A percentile compares a stretch with the other conserved stretches of the same genome.
Conservation (phyloP, 805 yeast species). For the Starmerella khaoyaiensis region DNA sequence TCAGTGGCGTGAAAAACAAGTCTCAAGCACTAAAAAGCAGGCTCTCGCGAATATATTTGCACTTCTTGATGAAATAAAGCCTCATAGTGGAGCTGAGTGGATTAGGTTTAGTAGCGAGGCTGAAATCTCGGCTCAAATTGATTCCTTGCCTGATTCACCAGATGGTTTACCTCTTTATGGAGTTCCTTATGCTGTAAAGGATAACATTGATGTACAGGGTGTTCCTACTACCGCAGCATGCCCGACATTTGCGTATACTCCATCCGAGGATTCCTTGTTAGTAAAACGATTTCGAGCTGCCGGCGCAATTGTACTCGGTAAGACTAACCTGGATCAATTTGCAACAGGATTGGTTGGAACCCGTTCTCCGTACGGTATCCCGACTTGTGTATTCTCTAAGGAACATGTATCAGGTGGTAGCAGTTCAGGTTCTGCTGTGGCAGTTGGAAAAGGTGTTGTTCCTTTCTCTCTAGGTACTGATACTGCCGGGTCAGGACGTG, state of each 20-base stretch:
- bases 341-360: constrained; percentile 96
- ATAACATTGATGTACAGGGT: constrained; percentile 78
- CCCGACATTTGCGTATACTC: constrained; percentile 62
- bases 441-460: constrained; percentile 78
- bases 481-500: constrained; percentile 97
- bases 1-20: constrained; percentile 14
- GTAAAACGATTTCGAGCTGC: constrained; percentile 63
- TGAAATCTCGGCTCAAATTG: constrained; percentile 66
- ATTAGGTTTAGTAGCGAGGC: constrained; percentile 58
- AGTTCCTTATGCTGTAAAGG: constrained; percentile 91
- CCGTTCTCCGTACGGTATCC: constrained; percentile 86
- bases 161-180: constrained; percentile 55
- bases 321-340: constrained; percentile 91
- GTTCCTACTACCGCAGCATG: constrained; percentile 91
- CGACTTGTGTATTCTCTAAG: constrained; percentile 63
- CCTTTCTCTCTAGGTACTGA: constrained; percentile 90
- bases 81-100: constrained; percentile 53
- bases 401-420: constrained; percentile 90
- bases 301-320: constrained; percentile 89
- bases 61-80: constrained; percentile 3
- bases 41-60: constrained; percentile 8
- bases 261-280: constrained; percentile 60
- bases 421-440: constrained; percentile 89
- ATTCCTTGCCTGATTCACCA: constrained; percentile 32
- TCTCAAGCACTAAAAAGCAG: constrained; percentile 1